These are phyloP conservation scores for Neopestalotiopsis sp. DNA, from an alignment of 2,329 filamentous ascomycete genomes.

Conservation along the genomic window DNA sequence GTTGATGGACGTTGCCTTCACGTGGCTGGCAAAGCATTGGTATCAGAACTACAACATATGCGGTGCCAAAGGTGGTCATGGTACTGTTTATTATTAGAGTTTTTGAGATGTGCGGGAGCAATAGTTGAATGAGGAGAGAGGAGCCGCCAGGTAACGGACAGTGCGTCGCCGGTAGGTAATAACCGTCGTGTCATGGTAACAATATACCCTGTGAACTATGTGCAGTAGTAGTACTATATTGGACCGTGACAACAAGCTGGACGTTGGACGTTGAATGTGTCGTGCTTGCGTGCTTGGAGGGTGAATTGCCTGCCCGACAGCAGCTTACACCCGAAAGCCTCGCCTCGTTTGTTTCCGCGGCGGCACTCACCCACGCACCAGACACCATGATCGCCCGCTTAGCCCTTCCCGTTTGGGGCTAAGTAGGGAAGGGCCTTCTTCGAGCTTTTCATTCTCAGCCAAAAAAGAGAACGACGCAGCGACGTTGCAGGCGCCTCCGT, in stretches of 20 bases:
- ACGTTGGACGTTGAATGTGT: neutral
- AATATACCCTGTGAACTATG: neutral
- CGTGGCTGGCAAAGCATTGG: neutral
- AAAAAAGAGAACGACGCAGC: neutral
- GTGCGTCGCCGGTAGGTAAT: neutral
- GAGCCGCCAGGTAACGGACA: conserved; percentile 4
- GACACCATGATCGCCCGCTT: neutral
- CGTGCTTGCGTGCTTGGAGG: neutral
- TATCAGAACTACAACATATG: neutral
- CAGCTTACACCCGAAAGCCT: neutral
- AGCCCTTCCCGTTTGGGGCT: neutral
- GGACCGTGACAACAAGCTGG: neutral
- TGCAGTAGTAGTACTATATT: neutral
- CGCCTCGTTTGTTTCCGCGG: neutral
- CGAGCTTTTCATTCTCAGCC: neutral
- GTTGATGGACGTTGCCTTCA: neutral
- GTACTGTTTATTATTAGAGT: neutral
- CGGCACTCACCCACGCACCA: neutral
- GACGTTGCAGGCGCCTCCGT: neutral
- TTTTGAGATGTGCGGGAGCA: neutral
- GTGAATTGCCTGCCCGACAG: neutral
- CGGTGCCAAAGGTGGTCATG: neutral
- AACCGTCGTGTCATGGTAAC: neutral
- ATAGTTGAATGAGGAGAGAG: neutral
- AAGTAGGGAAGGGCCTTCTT: neutral